phyloP scores from a whole-genome alignment of 129 eudicot species.

The Smallanthus sonchifolius region DNA sequence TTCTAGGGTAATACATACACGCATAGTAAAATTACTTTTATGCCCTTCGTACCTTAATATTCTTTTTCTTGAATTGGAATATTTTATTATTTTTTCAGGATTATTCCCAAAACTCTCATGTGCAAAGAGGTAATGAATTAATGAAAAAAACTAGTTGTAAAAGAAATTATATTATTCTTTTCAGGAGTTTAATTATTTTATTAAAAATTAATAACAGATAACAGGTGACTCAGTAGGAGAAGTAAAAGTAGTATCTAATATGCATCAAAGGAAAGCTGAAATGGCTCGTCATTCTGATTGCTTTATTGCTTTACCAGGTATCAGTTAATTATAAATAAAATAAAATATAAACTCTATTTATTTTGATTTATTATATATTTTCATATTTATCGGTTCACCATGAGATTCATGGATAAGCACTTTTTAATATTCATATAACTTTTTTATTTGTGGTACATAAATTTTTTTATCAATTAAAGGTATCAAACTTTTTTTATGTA shows the following conservation, averaged over 20 bases:
- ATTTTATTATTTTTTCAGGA: constrained; percentile 22
- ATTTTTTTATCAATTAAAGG: too few relatives aligned
- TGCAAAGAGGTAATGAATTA: constrained; percentile 46
- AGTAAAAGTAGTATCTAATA: constrained; percentile 44
- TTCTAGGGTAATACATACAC: constrained; percentile 44
- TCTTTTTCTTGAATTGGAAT: neutral
- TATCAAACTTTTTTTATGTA: too few relatives aligned
- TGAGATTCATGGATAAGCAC: too few relatives aligned
- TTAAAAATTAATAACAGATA: constrained; percentile 26
- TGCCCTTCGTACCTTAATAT: neutral
- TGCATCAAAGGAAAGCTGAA: constrained; percentile 88
- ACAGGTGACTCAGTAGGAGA: constrained; percentile 75
- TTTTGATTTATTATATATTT: neutral
- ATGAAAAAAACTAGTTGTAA: neutral
- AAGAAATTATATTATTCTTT: neutral
- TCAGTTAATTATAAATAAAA: neutral
- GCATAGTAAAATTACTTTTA: neutral
- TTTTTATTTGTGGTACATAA: too few relatives aligned
- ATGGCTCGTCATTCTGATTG: constrained; percentile 86
- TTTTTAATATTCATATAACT: too few relatives aligned
- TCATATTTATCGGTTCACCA: too few relatives aligned
- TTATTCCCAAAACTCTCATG: constrained; percentile 63
- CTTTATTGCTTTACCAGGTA: constrained; percentile 80
- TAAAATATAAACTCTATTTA: neutral
- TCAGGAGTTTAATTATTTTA: neutral